Base-by-base conservation (phyloP, 805 yeast species). In the Candida cerambycidarum region DNA sequence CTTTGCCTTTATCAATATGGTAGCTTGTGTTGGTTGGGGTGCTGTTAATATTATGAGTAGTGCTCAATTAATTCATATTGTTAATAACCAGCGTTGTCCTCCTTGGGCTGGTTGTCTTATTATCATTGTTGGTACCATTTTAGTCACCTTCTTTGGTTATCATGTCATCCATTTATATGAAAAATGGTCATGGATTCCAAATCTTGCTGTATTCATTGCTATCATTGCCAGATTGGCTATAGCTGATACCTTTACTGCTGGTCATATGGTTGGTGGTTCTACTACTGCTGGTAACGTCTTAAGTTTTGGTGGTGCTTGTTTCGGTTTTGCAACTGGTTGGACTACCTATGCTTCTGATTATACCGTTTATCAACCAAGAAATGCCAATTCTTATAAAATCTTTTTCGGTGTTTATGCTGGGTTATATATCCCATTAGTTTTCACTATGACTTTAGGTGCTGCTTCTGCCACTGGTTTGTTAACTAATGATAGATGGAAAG, bases 11-110 rank as follows among this genome's bases (percentile, higher is more conserved):
- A 72, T 90, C 60, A 89, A 89, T 59, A 77, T 82, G 56, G 63
- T 90, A 48, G 90, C 96, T 19, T 87, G 96, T 76, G 79, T 89
- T 43, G 97, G 97, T 55, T 90, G 97, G 97, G 86, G 93, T 65
- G 88, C 96, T 8, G 92, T 89, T 37, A 90, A 90, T 66, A 87
- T 86, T 48, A 85, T 89, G 79, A 85, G 89, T 23, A 81, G 93
- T 27, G 96, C 96, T 17, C 93, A 88, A 63, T 69, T 89, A 50
- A 71, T 89, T 46, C 81, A 83, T 65, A 79, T 85, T 58, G 83
- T 90, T 47, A 88, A 88, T 70, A 69, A 71, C 47, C 72, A 71
- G 29, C 68, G 69, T 19, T 69, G 84, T 52, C 97, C 97, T 31
- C 85, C 92, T 29, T 86, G 95, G 93, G 97, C 89, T 29, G 97